A percentile compares a stretch with the other conserved stretches of the same genome.
phyloP scores from a whole-genome alignment of 352 stramenopile genomes.

The Halophytophthora polymorphica region DNA sequence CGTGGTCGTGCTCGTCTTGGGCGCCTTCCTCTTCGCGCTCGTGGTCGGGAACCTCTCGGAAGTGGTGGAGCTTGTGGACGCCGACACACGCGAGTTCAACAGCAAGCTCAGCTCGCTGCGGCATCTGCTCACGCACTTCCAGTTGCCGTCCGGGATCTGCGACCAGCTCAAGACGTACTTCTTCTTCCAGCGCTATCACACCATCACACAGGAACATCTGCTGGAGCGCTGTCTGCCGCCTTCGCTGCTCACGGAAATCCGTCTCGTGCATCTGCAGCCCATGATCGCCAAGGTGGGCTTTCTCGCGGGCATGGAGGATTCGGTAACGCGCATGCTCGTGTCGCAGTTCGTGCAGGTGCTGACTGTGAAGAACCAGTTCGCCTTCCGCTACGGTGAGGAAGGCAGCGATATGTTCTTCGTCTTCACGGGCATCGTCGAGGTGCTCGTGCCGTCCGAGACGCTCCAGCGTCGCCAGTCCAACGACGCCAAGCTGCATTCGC shows the following conservation, averaged over 20 bases:
- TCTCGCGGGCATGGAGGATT: conserved; percentile 44
- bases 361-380: conserved; percentile 42
- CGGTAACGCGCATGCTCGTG: conserved; percentile 52
- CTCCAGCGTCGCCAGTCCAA: conserved; percentile 26
- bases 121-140: conserved; percentile 52
- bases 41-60: conserved; percentile 62
- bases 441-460: conserved; percentile 36
- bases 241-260: conserved; percentile 53
- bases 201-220: conserved; percentile 57
- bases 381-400: conserved; percentile 43
- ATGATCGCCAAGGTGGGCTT: conserved; percentile 63
- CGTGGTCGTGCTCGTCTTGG: conserved; percentile 35
- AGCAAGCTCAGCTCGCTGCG: conserved; percentile 50
- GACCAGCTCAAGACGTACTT: conserved; percentile 66
- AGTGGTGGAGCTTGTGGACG: conserved; percentile 47
- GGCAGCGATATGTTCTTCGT: conserved; percentile 65
- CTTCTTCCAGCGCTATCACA: conserved; percentile 62
- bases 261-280: conserved; percentile 46
- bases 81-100: conserved; percentile 56
- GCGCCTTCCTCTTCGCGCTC: conserved; percentile 50
- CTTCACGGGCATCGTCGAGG: conserved; percentile 50
- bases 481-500: conserved; percentile 17
- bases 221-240: conserved; percentile 45
- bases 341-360: conserved; percentile 48
- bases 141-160: conserved; percentile 36